These are phyloP conservation scores for Eimeria necatrix DNA, from an alignment of 169 alveolate genomes.

Conservation along the genomic window DNA sequence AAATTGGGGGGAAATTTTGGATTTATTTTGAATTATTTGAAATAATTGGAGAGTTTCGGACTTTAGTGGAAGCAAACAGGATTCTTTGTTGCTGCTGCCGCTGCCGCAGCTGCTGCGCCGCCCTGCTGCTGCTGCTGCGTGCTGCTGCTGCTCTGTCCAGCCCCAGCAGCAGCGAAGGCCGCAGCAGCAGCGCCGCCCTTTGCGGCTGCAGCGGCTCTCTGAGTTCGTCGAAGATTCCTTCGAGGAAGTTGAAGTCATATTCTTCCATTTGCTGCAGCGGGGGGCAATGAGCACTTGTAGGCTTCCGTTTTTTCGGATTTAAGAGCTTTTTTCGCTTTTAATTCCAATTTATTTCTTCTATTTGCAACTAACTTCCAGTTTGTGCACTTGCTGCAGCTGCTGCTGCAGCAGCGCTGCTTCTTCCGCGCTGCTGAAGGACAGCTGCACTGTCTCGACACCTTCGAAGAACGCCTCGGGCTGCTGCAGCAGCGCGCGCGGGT, in stretches of 20 bases:
- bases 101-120: not conserved
- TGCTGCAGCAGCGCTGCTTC: not conserved
- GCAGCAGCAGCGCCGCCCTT: not conserved
- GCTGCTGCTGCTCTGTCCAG: not conserved
- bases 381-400: not conserved
- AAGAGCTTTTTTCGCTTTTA: not conserved
- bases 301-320: not conserved
- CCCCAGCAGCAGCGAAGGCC: not conserved
- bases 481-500: not conserved
- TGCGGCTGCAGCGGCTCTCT: not conserved
- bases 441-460: too few species aligned
- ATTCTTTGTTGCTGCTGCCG: not conserved
- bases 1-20: too few species aligned
- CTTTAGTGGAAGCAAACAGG: conserved; percentile 26
- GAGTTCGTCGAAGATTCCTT: not conserved
- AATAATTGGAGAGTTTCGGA: not conserved
- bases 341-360: not conserved
- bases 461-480: not conserved
- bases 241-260: not conserved
- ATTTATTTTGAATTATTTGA: too few species aligned
- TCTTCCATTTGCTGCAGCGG: conserved; percentile 26
- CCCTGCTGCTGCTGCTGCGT: not conserved
- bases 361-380: not conserved
- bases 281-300: not conserved
- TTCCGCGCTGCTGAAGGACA: not conserved